Evolutionary conservation across 1,284 basidiomycete genomes (phyloP).

Genomic region (Cystobasidium slooffiae): DNA sequence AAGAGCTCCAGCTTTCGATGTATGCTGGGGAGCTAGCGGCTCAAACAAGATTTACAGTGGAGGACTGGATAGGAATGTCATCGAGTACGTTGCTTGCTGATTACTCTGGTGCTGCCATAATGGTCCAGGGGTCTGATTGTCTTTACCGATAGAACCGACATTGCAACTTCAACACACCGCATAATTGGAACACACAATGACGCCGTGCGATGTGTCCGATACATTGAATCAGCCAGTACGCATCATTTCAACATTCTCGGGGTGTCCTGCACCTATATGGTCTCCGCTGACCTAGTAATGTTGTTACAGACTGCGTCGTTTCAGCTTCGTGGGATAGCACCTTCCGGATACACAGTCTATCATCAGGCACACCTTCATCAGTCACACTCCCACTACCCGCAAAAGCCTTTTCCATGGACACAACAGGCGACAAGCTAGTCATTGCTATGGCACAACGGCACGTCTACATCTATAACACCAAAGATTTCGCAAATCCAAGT

Average conservation of each 20-base stretch:
- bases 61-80: slow-evolving; percentile 72
- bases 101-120: not conserved
- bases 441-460: slow-evolving; percentile 87
- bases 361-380: slow-evolving; percentile 63
- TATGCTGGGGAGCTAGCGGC: slow-evolving; percentile 62
- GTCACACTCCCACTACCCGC: slow-evolving; percentile 71
- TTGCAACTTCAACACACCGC: slow-evolving; percentile 57
- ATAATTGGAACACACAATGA: slow-evolving; percentile 60
- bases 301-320: slow-evolving; percentile 67
- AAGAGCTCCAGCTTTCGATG: slow-evolving; percentile 55
- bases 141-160: slow-evolving; percentile 57
- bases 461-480: slow-evolving; percentile 82
- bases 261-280: not conserved
- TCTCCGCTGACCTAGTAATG: not conserved
- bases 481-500: slow-evolving; percentile 63
- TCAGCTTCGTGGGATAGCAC: slow-evolving; percentile 91
- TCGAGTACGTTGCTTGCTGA: slow-evolving; percentile 61
- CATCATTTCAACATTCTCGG: not conserved
- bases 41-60: slow-evolving; percentile 68
- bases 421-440: slow-evolving; percentile 74
- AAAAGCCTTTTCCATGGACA: slow-evolving; percentile 80
- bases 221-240: slow-evolving; percentile 58
- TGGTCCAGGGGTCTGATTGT: not conserved
- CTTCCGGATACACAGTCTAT: slow-evolving; percentile 83
- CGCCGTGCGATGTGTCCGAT: slow-evolving; percentile 58